Conservation (phyloP, 176 grass and related monocot species). For the Oryza brachyantha region DNA sequence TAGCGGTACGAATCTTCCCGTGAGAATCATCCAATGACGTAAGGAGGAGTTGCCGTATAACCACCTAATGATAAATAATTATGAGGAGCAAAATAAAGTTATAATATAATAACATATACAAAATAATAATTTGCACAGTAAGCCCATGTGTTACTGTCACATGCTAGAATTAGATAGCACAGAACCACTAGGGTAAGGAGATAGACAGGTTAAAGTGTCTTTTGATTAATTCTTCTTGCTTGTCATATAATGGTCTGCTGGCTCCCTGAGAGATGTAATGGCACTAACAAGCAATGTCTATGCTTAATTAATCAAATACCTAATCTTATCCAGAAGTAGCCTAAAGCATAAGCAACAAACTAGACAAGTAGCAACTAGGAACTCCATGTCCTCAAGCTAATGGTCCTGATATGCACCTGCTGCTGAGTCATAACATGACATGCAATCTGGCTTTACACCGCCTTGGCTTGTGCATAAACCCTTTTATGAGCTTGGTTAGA, state of each 20-base stretch:
- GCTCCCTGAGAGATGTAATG: neutral
- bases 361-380: neutral
- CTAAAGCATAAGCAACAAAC: neutral
- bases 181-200: neutral
- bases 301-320: neutral
- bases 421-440: neutral
- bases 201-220: neutral
- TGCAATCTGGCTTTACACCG: neutral
- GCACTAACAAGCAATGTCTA: neutral
- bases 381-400: neutral
- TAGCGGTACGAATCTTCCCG: constrained; percentile 86
- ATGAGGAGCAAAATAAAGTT: neutral
- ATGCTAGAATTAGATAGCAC: neutral
- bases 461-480: too few species aligned
- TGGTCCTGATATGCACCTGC: neutral
- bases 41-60: constrained; percentile 81
- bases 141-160: neutral
- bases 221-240: neutral
- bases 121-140: neutral
- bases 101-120: neutral
- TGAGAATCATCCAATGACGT: constrained; percentile 76
- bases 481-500: too few species aligned
- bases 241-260: neutral
- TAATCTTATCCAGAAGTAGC: neutral
- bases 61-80: constrained; percentile 41